A percentile compares a stretch with the other conserved stretches of the same genome.
These are phyloP conservation scores for Chrysochromulina tobinii DNA, from an alignment of 78 protist genomes.

Conservation along the genomic window DNA sequence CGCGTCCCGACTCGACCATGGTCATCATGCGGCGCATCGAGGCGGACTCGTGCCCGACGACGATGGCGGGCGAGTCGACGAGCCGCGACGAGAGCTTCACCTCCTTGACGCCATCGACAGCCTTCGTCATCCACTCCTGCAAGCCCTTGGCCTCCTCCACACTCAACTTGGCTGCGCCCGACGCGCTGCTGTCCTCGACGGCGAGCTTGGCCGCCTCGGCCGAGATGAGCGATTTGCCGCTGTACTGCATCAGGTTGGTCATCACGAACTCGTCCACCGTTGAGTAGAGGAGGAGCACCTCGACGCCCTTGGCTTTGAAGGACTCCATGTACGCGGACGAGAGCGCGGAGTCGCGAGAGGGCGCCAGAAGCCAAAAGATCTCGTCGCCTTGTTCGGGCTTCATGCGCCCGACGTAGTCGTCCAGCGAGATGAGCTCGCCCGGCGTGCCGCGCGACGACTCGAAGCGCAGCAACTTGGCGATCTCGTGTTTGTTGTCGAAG, in stretches of 20 bases:
- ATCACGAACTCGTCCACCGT: constrained; percentile 84
- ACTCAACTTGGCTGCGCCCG: constrained; percentile 3
- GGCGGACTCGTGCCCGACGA: constrained; percentile 45
- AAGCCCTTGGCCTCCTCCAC: not conserved
- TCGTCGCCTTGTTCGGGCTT: constrained; percentile 62
- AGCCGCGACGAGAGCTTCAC: constrained; percentile 14
- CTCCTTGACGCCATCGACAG: not conserved
- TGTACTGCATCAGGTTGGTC: constrained; percentile 52
- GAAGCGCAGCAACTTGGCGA: constrained; percentile 76
- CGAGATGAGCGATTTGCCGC: constrained; percentile 56
- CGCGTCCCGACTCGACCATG: constrained; percentile 23
- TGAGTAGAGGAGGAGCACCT: constrained; percentile 58
- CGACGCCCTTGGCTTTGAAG: constrained; percentile 35
- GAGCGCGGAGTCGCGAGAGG: constrained; percentile 59
- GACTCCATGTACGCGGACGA: constrained; percentile 87
- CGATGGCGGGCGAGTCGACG: constrained; percentile 36
- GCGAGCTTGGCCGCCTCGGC: constrained; percentile 61
- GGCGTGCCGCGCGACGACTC: constrained; percentile 22
- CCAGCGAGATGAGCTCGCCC: constrained; percentile 43
- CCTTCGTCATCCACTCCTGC: not conserved
- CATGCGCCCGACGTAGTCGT: constrained; percentile 82
- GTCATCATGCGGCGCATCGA: constrained; percentile 69
- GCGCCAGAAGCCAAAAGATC: constrained; percentile 77
- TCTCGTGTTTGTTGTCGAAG: constrained; percentile 48
- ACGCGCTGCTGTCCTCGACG: constrained; percentile 51